Evolutionary conservation across 371 early-diverging fungal species (phyloP).

Genomic region (Enteropsectra breve): DNA sequence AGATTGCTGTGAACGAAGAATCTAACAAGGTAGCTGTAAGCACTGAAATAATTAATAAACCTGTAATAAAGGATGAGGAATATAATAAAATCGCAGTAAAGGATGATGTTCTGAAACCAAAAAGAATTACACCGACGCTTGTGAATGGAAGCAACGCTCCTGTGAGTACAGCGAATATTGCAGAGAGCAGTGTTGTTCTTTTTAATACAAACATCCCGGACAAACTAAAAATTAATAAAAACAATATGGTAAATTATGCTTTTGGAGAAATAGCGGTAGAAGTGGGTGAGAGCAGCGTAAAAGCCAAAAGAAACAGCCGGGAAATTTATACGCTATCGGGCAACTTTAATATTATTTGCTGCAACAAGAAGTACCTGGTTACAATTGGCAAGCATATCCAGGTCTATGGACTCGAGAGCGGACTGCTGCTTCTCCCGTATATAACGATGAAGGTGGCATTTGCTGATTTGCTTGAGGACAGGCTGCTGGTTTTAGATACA

Average conservation of each 20-base stretch:
- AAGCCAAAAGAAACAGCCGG: constrained; percentile 23
- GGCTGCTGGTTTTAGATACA: constrained; percentile 34
- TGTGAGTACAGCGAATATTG: background rate
- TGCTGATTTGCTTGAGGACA: constrained; percentile 37
- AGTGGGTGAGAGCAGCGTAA: constrained; percentile 19
- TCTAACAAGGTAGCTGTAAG: background rate
- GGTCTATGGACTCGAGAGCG: constrained; percentile 48
- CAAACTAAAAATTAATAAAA: constrained; percentile 5
- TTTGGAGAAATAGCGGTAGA: constrained; percentile 35
- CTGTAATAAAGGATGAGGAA: background rate
- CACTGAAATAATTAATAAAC: background rate
- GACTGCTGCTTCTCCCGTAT: constrained; percentile 49
- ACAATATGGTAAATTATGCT: constrained; percentile 7
- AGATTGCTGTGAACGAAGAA: background rate
- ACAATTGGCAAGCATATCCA: constrained; percentile 25
- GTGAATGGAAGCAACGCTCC: background rate
- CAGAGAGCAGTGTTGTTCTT: constrained; percentile 3
- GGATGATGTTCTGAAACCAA: background rate
- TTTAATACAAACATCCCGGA: constrained; percentile 29
- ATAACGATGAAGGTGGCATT: constrained; percentile 31
- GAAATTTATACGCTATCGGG: constrained; percentile 43
- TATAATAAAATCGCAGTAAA: background rate
- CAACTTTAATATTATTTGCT: constrained; percentile 28
- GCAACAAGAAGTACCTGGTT: constrained; percentile 25
- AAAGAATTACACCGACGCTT: constrained; percentile 6